Conservation (phyloP, 1,284 basidiomycete genomes). For the Anthracocystis walkeri region DNA sequence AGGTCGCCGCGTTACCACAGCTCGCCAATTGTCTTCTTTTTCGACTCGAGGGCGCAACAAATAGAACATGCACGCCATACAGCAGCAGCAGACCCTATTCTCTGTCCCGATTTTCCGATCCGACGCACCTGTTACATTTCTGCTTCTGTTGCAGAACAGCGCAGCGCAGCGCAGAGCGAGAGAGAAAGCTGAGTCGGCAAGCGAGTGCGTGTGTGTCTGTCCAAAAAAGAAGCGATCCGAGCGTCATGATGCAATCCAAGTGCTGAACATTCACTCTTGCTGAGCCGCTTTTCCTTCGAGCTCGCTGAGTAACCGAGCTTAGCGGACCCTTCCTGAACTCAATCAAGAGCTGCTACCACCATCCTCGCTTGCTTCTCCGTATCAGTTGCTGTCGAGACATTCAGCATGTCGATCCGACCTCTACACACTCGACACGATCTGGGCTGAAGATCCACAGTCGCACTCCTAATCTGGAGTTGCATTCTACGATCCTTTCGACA, state of each 20-base stretch:
- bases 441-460: slow-evolving; percentile 16
- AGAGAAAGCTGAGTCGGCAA: neutral
- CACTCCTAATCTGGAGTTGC: neutral
- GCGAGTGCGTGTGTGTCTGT: neutral
- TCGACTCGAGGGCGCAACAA: too few relatives aligned
- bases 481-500: slow-evolving; percentile 1
- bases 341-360: slow-evolving; percentile 2
- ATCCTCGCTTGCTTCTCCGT: neutral
- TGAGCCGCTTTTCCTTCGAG: neutral
- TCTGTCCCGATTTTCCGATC: neutral
- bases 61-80: too few relatives aligned
- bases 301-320: neutral
- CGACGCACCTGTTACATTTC: neutral
- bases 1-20: too few relatives aligned
- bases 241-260: slow-evolving; percentile 4
- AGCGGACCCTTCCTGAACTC: neutral
- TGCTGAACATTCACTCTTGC: neutral
- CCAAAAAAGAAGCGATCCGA: slow-evolving; percentile 4
- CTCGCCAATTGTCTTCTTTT: too few relatives aligned
- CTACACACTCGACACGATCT: slow-evolving; percentile 8
- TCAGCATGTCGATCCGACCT: slow-evolving; percentile 13
- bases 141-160: too few relatives aligned
- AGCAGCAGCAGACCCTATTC: slow-evolving; percentile 2
- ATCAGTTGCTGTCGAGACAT: neutral
- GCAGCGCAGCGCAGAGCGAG: too few relatives aligned